phyloP scores from a whole-genome alignment of 176 grass and related monocot genomes.

The Thalia dealbata region DNA sequence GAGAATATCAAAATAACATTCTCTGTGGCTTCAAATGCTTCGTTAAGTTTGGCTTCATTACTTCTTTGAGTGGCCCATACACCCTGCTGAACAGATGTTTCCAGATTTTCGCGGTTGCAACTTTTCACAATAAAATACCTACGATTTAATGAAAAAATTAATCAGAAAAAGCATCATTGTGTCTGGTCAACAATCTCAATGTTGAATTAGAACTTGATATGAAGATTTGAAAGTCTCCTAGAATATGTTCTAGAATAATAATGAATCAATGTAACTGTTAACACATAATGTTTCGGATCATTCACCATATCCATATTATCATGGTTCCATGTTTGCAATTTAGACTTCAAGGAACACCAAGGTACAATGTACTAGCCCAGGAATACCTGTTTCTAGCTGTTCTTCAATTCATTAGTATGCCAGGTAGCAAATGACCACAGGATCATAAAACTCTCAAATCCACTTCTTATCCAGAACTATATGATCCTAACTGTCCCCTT shows the following conservation, averaged over 20 bases:
- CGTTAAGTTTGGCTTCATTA: constrained; percentile 96
- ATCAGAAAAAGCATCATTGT: constrained; percentile 32
- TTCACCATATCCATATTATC: too few species aligned
- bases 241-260: too few species aligned
- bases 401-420: too few species aligned
- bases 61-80: constrained; percentile 97
- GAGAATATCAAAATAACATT: constrained; percentile 99
- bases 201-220: constrained; percentile 19
- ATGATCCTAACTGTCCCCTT: too few species aligned
- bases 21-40: constrained; percentile 94
- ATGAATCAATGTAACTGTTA: constrained; percentile 9
- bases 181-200: constrained; percentile 9
- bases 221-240: neutral
- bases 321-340: too few species aligned
- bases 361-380: too few species aligned
- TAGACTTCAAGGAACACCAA: too few species aligned
- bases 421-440: too few species aligned
- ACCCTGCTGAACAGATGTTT: constrained; percentile 96
- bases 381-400: too few species aligned
- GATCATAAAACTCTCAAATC: too few species aligned
- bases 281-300: neutral
- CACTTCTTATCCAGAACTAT: too few species aligned
- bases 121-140: constrained; percentile 99
- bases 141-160: constrained; percentile 40
- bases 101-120: constrained; percentile 93